A percentile compares a stretch with the other conserved stretches of the same genome.
These are phyloP conservation scores for Pseudocercospora eumusae DNA, from an alignment of 2,329 filamentous ascomycete species.

Conservation along the genomic window DNA sequence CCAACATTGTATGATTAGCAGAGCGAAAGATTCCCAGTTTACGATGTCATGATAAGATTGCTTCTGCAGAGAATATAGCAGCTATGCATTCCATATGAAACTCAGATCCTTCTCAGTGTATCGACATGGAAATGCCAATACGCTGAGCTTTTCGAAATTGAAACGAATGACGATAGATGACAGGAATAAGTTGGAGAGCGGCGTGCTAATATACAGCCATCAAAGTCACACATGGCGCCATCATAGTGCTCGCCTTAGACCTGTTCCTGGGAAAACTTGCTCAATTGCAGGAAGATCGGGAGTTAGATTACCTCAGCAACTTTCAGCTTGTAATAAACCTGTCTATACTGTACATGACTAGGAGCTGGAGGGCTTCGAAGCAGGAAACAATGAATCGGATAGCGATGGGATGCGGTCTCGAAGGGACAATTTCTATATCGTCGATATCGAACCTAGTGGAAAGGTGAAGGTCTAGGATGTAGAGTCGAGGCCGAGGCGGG, in stretches of 20 bases:
- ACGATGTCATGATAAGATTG: background rate
- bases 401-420: no score
- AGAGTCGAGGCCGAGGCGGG: background rate
- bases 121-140: background rate
- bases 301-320: background rate
- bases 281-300: background rate
- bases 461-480: background rate
- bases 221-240: conserved; percentile 8
- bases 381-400: background rate
- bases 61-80: background rate
- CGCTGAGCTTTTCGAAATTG: background rate
- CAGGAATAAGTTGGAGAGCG: background rate
- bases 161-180: background rate
- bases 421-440: no score
- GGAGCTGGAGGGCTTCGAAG: background rate
- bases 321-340: background rate
- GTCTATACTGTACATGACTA: background rate
- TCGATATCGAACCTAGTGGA: background rate
- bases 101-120: background rate
- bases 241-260: background rate
- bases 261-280: conserved; percentile 1
- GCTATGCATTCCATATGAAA: background rate
- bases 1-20: background rate
- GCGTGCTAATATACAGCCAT: conserved; percentile 5
- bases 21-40: background rate